A percentile compares a stretch with the other conserved stretches of the same genome.
phyloP scores from a whole-genome alignment of 208 protist genomes.

The Acanthamoeba triangularis region DNA sequence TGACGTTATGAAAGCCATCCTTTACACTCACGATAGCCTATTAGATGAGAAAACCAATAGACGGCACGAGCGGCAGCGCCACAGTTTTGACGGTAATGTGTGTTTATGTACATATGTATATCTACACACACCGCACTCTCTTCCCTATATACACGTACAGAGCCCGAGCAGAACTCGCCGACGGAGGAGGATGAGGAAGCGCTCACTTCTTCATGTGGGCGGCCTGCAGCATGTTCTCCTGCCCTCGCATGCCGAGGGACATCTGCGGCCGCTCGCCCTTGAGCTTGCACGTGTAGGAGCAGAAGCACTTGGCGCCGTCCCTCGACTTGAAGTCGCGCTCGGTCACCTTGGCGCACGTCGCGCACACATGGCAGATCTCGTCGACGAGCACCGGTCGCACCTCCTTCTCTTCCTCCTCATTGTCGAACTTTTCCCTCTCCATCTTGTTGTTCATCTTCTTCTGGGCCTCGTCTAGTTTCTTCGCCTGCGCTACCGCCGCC shows the following conservation, averaged over 20 bases:
- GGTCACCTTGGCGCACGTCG: conserved; percentile 37
- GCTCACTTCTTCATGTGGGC: conserved; percentile 6
- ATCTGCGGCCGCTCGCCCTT: conserved; percentile 49
- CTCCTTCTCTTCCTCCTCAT: not conserved
- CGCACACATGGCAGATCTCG: conserved; percentile 59
- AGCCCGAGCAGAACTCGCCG: not conserved
- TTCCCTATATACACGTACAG: not conserved
- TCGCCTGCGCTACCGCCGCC: not conserved
- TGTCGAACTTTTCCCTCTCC: not conserved
- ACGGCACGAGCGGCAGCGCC: too few species aligned
- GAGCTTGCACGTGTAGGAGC: conserved; percentile 46
- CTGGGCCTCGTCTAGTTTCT: not conserved
- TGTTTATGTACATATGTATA: conserved; percentile 4
- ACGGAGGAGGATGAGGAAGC: not conserved
- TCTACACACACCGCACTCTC: not conserved
- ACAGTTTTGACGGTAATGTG: too few species aligned
- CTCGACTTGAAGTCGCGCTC: conserved; percentile 44
- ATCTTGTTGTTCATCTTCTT: not conserved
- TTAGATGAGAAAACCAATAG: too few species aligned
- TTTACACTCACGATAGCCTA: not conserved
- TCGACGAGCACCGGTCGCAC: conserved; percentile 10
- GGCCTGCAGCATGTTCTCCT: conserved; percentile 1
- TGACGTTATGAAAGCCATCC: not conserved
- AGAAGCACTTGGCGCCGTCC: conserved; percentile 54
- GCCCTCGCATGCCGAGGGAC: not conserved